These are phyloP conservation scores for Blastomyces percursus DNA, from an alignment of 2,329 filamentous ascomycete genomes.

Conservation along the genomic window DNA sequence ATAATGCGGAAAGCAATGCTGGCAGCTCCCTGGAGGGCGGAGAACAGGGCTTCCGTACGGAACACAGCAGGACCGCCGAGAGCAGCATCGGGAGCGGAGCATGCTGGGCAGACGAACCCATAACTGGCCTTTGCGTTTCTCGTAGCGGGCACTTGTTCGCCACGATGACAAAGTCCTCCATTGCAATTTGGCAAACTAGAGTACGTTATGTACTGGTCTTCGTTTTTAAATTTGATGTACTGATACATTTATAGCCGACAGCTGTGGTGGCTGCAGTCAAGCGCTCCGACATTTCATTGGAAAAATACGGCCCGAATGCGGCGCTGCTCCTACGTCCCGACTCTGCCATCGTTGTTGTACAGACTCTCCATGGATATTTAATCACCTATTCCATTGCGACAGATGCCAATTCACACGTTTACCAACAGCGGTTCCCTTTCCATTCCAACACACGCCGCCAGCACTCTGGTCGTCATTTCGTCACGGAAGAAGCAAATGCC, in stretches of 20 bases:
- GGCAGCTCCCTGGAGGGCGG: conserved; percentile 9
- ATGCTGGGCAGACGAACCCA: conserved; percentile 48
- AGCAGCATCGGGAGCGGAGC: conserved; percentile 20
- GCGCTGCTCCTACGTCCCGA: conserved; percentile 81
- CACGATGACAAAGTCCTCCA: conserved; percentile 69
- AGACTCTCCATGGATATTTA: conserved; percentile 73
- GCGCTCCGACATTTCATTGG: conserved; percentile 67
- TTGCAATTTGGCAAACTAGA: conserved; percentile 96
- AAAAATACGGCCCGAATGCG: conserved; percentile 74
- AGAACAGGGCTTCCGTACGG: conserved; percentile 44
- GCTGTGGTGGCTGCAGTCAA: conserved; percentile 76
- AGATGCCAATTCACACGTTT: conserved; percentile 71
- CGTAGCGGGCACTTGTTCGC: conserved; percentile 75
- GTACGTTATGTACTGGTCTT: conserved; percentile 37
- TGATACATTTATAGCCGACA: conserved; percentile 54
- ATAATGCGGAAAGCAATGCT: conserved; percentile 16
- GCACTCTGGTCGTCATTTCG: conserved; percentile 43
- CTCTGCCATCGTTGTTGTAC: conserved; percentile 81
- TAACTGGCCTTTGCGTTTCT: conserved; percentile 65
- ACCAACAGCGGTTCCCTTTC: conserved; percentile 61
- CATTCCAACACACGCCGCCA: conserved; percentile 38
- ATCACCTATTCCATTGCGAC: conserved; percentile 90
- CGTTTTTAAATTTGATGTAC: conserved; percentile 11
- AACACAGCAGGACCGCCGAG: conserved; percentile 45
- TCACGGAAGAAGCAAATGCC: conserved; percentile 69